phyloP scores from a whole-genome alignment of 2,329 filamentous ascomycete genomes.

The Penicillium fuscoglaucum region DNA sequence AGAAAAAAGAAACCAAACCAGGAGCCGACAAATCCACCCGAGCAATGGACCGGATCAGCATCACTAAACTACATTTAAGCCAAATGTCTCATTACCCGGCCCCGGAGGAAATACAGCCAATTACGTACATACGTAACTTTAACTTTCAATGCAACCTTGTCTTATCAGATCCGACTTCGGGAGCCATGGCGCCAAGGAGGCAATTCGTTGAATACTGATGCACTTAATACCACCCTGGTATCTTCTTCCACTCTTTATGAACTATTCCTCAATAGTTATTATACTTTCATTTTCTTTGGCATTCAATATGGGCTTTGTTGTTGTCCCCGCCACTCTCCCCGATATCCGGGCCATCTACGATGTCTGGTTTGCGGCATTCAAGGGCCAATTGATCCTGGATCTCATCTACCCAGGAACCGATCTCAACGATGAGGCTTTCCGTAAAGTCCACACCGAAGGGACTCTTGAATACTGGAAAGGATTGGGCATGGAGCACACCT shows the following conservation, averaged over 20 bases:
- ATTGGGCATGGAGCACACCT: slow-evolving; percentile 47
- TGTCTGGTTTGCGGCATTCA: slow-evolving; percentile 23
- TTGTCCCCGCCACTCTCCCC: slow-evolving; percentile 39
- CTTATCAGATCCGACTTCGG: slow-evolving; percentile 13
- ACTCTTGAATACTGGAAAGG: slow-evolving; percentile 42
- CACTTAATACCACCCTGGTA: not conserved
- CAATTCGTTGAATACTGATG: not conserved
- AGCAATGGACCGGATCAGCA: not conserved
- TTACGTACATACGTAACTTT: not conserved
- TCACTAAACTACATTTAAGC: not conserved
- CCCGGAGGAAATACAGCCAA: not conserved
- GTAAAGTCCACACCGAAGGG: slow-evolving; percentile 46
- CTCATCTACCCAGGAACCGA: slow-evolving; percentile 44
- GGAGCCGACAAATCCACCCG: not conserved
- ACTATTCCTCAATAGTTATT: not conserved
- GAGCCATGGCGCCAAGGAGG: slow-evolving; percentile 3
- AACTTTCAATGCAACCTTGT: not conserved
- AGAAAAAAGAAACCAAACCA: not conserved
- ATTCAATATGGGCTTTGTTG: slow-evolving; percentile 40
- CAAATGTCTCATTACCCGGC: not conserved
- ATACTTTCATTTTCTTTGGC: not conserved
- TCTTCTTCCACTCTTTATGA: not conserved
- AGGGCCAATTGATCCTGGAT: slow-evolving; percentile 43
- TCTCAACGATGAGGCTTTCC: slow-evolving; percentile 40
- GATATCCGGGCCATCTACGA: slow-evolving; percentile 25